Evolutionary conservation across 352 stramenopile genomes (phyloP).

Genomic region (Blastocystis sp.): DNA sequence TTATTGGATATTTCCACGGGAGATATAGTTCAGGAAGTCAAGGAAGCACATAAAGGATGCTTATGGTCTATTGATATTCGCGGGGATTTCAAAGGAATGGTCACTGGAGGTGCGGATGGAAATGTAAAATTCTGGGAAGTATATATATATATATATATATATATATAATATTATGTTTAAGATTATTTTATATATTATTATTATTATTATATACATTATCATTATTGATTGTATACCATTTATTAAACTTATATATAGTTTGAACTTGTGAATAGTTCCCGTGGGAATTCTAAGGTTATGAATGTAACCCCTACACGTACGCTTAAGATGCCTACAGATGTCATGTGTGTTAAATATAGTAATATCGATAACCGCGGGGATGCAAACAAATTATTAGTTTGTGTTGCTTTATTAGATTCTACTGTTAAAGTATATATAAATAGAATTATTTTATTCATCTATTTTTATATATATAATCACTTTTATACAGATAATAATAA

Average conservation of each 20-base stretch:
- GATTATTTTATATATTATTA: too few species aligned
- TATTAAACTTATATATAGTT: too few species aligned
- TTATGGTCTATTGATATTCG: conserved; percentile 88
- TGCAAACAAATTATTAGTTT: conserved; percentile 55
- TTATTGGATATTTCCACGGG: conserved; percentile 70
- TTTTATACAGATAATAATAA: too few species aligned
- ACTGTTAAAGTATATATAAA: conserved; percentile 73
- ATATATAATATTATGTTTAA: too few species aligned
- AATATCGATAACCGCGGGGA: conserved; percentile 46
- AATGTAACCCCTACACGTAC: conserved; percentile 74
- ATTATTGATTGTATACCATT: too few species aligned
- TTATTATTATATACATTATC: too few species aligned
- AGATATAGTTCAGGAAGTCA: conserved; percentile 64
- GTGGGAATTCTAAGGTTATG: too few species aligned
- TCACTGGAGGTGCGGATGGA: conserved; percentile 83
- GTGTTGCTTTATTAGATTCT: conserved; percentile 72
- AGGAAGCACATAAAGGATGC: conserved; percentile 66
- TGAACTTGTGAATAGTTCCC: too few species aligned
- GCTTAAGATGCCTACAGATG: conserved; percentile 93
- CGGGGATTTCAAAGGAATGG: conserved; percentile 64
- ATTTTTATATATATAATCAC: too few species aligned
- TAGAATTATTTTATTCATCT: too few species aligned
- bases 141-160: too few species aligned
- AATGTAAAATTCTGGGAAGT: conserved; percentile 96
- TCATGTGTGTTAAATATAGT: conserved; percentile 84